phyloP scores from a whole-genome alignment of 768 basidiomycete genomes.

The Xerocomellus chrysenteron region DNA sequence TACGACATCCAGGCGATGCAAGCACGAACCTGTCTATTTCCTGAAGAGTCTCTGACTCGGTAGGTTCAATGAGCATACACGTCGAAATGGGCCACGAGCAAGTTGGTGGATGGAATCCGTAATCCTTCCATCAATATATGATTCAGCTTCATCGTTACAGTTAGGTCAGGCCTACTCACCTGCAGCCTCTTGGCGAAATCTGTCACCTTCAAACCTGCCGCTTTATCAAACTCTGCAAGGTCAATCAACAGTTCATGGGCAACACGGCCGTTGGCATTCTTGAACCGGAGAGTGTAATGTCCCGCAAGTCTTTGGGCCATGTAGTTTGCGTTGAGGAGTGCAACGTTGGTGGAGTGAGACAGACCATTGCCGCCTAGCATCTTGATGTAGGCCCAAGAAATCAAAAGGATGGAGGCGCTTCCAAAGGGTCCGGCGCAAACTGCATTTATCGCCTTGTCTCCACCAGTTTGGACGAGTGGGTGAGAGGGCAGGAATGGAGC shows the following conservation, averaged over 20 bases:
- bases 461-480: slow-evolving; percentile 65
- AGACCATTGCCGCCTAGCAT: slow-evolving; percentile 98
- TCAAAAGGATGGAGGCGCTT: slow-evolving; percentile 90
- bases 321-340: slow-evolving; percentile 95
- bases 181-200: slow-evolving; percentile 97
- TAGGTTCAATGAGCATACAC: slow-evolving; percentile 97
- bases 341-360: slow-evolving; percentile 78
- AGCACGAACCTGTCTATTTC: slow-evolving; percentile 77
- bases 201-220: slow-evolving; percentile 85
- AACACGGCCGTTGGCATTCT: slow-evolving; percentile 87
- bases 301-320: slow-evolving; percentile 86
- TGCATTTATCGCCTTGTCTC: slow-evolving; percentile 75
- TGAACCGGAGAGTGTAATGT: slow-evolving; percentile 85
- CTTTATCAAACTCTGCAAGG: slow-evolving; percentile 90
- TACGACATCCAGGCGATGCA: neutral
- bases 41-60: slow-evolving; percentile 91
- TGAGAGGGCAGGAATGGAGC: slow-evolving; percentile 93
- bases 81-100: slow-evolving; percentile 98
- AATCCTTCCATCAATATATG: slow-evolving; percentile 52
- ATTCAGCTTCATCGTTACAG: neutral
- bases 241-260: slow-evolving; percentile 97
- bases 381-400: slow-evolving; percentile 99
- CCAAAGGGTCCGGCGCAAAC: slow-evolving; percentile 93
- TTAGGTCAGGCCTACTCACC: slow-evolving; percentile 38
- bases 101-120: slow-evolving; percentile 95